Evolutionary conservation across 2,329 filamentous ascomycete species (phyloP).

Genomic region (Periconia digitata): DNA sequence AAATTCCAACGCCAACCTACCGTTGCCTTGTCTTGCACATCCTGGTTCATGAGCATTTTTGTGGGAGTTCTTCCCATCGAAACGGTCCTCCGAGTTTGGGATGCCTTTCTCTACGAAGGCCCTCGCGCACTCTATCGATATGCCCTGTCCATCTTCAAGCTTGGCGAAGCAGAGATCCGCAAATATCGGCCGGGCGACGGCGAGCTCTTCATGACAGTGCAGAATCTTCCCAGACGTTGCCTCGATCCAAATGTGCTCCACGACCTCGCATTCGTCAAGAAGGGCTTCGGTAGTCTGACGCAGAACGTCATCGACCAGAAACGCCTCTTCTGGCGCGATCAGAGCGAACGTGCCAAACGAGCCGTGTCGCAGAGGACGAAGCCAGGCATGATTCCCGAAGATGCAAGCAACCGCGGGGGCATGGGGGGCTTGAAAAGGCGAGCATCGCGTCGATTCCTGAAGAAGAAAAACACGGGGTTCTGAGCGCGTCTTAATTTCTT

Average conservation of each 20-base stretch:
- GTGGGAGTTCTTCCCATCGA: conserved; percentile 92
- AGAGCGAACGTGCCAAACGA: conserved; percentile 30
- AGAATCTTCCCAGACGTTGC: conserved; percentile 78
- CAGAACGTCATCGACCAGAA: conserved; percentile 80
- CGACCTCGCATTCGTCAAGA: conserved; percentile 78
- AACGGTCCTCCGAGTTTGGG: conserved; percentile 89
- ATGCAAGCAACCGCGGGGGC: conserved; percentile 20
- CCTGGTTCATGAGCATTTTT: conserved; percentile 98
- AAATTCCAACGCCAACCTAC: conserved; percentile 67
- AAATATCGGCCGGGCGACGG: conserved; percentile 79
- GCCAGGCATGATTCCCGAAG: conserved; percentile 7
- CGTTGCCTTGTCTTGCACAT: conserved; percentile 88
- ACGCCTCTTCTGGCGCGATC: conserved; percentile 48
- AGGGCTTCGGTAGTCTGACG: conserved; percentile 78
- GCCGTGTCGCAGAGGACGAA: conserved; percentile 7
- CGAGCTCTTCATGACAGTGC: conserved; percentile 94
- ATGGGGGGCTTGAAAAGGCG: conserved; percentile 23
- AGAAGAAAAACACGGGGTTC: conserved; percentile 9
- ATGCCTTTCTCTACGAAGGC: conserved; percentile 93
- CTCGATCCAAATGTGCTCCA: conserved; percentile 81
- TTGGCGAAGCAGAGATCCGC: conserved; percentile 74
- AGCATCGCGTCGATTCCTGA: conserved; percentile 25
- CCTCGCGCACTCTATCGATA: conserved; percentile 92
- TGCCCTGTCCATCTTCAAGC: conserved; percentile 87
- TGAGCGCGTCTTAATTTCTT: not conserved